Base-by-base conservation (phyloP, 2,329 filamentous ascomycete species). In the Lachnum nothofagi region DNA sequence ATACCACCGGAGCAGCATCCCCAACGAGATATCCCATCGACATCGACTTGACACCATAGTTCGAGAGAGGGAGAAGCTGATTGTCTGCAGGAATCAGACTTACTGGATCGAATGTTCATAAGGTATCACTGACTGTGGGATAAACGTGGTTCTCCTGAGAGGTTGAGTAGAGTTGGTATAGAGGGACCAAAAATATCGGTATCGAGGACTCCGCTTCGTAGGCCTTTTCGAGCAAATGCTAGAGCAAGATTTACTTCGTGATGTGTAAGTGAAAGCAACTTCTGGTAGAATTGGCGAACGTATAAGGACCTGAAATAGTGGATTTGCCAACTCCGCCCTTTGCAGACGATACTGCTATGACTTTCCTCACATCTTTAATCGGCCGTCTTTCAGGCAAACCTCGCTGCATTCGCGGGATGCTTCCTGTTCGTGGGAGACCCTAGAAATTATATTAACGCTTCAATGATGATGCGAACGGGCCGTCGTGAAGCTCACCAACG, bases 271-370 rank as follows among this genome's bases (percentile, higher is more conserved):
- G 33, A 45, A 20, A 35, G 2, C 22, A 44, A 39, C 16, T 35
- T 52, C 1, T 9, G 14, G 17, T 24, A n/a, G 23, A 5, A 20
- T 14, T 34, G n/a, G 27, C 3, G 33, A n/a, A n/a, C n/a, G 19
- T 4, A 5, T 40, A 67, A 69, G 44, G 62, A 88, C 88, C 86
- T 51, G 91, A 85, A 38, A 97, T 83, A 6, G 93, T 98, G 59
- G 89, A 95, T 67, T 98, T 98, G 1, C 93, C 93, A 0, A 98
- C 93, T n/a, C 93, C 93, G 2, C 93, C 93, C 65, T 98, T 98
- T 12, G 93, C 93, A 1, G 91, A 97, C 3, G 90, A 95, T 12
- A 98, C 88, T n/a, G 91, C 90, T 51, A 98, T 81, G n/a, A 96
- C 83, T 66, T 95, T 95, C 57, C 82, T 79, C 20, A 98, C 91